phyloP scores from a whole-genome alignment of 305 asterid species.

The Fraxinus floribunda region DNA sequence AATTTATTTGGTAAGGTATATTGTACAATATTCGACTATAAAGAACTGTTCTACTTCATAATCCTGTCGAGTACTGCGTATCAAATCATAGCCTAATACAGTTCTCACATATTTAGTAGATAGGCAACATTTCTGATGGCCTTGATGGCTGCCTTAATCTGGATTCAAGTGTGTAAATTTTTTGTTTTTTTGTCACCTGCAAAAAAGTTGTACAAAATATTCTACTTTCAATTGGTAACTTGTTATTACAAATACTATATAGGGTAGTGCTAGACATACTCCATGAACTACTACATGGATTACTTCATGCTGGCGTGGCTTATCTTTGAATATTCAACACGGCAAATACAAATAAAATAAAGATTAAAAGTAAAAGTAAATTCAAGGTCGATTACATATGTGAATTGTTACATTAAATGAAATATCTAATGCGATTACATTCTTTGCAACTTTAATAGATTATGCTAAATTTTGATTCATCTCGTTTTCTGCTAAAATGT shows the following conservation, averaged over 20 bases:
- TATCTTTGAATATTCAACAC: no score
- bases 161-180: constrained; percentile 34
- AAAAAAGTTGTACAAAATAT: constrained; percentile 50
- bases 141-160: not conserved
- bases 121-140: constrained; percentile 16
- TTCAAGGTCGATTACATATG: not conserved
- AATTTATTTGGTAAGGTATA: not conserved
- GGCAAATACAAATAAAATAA: no score
- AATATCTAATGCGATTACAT: not conserved
- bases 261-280: not conserved
- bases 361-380: not conserved
- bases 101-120: not conserved
- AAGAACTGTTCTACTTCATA: not conserved
- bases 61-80: not conserved
- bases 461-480: not conserved
- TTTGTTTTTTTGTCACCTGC: constrained; percentile 35
- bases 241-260: not conserved
- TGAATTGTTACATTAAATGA: not conserved
- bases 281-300: no score
- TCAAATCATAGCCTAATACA: not conserved
- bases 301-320: no score
- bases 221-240: constrained; percentile 18
- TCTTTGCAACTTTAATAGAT: not conserved
- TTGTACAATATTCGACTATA: not conserved
- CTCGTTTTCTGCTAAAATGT: not conserved